These are phyloP conservation scores for Annona squamosa DNA, from an alignment of 164 flowering plant species.

Conservation along the genomic window DNA sequence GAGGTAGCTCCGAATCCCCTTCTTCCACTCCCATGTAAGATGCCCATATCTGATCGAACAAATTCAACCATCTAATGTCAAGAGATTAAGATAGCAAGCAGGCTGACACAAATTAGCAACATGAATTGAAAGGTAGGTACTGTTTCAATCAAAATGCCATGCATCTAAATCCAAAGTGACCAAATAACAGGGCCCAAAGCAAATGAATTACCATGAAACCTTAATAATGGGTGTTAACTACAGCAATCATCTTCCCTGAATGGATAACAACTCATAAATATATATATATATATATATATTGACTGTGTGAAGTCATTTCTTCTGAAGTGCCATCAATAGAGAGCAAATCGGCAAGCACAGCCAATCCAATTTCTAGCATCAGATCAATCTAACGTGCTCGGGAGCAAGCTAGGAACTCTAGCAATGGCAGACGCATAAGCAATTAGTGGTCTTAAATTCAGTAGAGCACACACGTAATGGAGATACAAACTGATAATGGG, in stretches of 20 bases:
- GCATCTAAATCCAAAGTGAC: neutral
- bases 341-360: neutral
- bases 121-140: neutral
- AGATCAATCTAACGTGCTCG: neutral
- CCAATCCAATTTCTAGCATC: neutral
- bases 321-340: too few relatives aligned
- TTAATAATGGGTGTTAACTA: too few relatives aligned
- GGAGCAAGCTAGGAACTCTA: too few relatives aligned
- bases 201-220: neutral
- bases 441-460: too few relatives aligned
- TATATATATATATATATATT: too few relatives aligned
- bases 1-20: conserved; percentile 82
- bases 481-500: too few relatives aligned
- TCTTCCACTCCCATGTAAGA: conserved; percentile 96
- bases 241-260: too few relatives aligned
- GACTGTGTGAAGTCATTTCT: too few relatives aligned
- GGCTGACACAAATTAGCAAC: neutral
- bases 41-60: conserved; percentile 65
- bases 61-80: neutral
- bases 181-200: neutral
- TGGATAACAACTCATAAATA: too few relatives aligned
- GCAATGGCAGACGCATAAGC: too few relatives aligned
- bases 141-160: neutral
- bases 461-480: too few relatives aligned
- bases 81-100: neutral